Percentiles rank a stretch among this genome's conserved stretches.
phyloP scores from a whole-genome alignment of 805 yeast genomes.

The Millerago galiae region DNA sequence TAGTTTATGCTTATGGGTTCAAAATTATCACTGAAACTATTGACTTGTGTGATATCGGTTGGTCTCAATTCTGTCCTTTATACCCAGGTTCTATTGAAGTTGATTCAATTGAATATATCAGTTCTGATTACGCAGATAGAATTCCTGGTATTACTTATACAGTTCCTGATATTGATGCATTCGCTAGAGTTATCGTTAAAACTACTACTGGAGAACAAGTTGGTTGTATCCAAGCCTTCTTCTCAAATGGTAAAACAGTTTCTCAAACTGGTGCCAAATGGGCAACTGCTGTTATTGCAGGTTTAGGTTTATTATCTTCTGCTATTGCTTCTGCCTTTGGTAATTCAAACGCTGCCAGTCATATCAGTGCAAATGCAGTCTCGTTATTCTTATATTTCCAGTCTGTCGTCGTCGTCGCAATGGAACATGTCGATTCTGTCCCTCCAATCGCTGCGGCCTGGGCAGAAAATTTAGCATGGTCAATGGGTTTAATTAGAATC shows the following conservation, averaged over 20 bases:
- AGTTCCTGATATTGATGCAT: slow-evolving; percentile 85
- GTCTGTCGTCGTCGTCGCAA: slow-evolving; percentile 81
- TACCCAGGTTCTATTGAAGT: slow-evolving; percentile 77
- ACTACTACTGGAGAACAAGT: slow-evolving; percentile 53
- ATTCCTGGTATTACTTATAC: slow-evolving; percentile 87
- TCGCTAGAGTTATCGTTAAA: slow-evolving; percentile 68
- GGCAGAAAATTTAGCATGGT: slow-evolving; percentile 96
- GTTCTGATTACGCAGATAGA: slow-evolving; percentile 39
- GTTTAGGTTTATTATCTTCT: slow-evolving; percentile 80
- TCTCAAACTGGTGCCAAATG: slow-evolving; percentile 92
- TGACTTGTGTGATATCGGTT: slow-evolving; percentile 54
- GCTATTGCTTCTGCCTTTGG: slow-evolving; percentile 85
- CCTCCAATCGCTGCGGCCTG: slow-evolving; percentile 98
- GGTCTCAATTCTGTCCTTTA: slow-evolving; percentile 89
- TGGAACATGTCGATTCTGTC: slow-evolving; percentile 89
- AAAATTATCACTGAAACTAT: slow-evolving; percentile 49
- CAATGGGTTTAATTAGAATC: slow-evolving; percentile 81
- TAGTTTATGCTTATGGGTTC: slow-evolving; percentile 85
- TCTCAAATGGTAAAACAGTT: slow-evolving; percentile 88
- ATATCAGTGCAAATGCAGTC: slow-evolving; percentile 93
- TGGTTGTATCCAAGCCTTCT: slow-evolving; percentile 89
- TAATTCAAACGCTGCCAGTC: slow-evolving; percentile 89
- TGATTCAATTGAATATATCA: slow-evolving; percentile 58
- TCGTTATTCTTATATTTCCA: slow-evolving; percentile 93
- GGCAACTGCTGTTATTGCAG: slow-evolving; percentile 92